phyloP scores from a whole-genome alignment of 768 basidiomycete species.

The Xerocomellus amylosporus region DNA sequence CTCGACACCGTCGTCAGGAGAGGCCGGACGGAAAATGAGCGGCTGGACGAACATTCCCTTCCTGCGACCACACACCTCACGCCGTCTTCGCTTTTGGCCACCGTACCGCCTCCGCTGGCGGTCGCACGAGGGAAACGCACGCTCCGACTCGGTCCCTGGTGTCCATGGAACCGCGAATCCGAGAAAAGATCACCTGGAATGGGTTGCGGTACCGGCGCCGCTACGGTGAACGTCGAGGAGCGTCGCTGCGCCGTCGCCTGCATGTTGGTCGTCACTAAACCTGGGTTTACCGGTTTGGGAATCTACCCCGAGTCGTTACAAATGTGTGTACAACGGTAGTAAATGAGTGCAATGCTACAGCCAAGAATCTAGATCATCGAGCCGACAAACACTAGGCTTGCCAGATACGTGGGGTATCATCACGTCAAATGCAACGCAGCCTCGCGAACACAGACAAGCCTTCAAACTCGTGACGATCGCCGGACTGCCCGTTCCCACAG shows the following conservation, averaged over 20 bases:
- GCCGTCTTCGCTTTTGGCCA: conserved; percentile 68
- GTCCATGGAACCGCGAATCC: conserved; percentile 44
- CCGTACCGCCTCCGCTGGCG: conserved; percentile 59
- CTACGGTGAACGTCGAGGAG: conserved; percentile 24
- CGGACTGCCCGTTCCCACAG: conserved; percentile 31
- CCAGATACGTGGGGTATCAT: no score
- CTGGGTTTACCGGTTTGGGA: conserved; percentile 9
- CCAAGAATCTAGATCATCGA: neutral
- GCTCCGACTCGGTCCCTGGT: conserved; percentile 45
- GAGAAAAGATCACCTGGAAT: conserved; percentile 34
- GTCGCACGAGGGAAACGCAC: conserved; percentile 62
- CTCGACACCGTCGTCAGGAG: conserved; percentile 10
- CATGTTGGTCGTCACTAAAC: conserved; percentile 13
- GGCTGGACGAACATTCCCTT: conserved; percentile 59
- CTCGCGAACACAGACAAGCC: neutral
- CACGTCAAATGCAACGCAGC: no score
- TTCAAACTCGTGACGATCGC: conserved; percentile 17
- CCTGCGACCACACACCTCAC: conserved; percentile 68
- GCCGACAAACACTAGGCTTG: no score
- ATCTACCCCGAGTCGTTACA: no score
- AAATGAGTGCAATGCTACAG: neutral
- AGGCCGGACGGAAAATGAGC: neutral
- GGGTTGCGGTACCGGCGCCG: neutral
- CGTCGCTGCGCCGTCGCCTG: conserved; percentile 26
- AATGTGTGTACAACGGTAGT: neutral